Evolutionary conservation across 1,139 yeast species (phyloP).

Genomic region (Nakaseomyces nivariensis): DNA sequence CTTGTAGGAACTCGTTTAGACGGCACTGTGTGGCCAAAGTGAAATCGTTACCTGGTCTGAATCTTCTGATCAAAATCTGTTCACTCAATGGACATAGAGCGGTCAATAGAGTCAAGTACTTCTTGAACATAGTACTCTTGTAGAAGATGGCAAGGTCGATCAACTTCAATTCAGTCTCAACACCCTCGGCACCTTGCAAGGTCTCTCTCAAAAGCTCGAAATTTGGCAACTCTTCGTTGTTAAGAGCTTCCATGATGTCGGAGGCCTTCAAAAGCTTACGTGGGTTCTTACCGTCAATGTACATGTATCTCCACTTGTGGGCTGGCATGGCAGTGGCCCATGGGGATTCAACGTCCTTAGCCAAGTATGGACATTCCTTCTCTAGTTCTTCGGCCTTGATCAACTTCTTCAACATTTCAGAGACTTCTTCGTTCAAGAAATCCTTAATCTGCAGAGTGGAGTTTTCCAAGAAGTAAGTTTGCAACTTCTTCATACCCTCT

Average conservation of each 20-base stretch:
- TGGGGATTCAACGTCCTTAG: slow-evolving; percentile 51
- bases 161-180: slow-evolving; percentile 31
- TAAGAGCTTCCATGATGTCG: slow-evolving; percentile 29
- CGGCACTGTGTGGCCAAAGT: slow-evolving; percentile 78
- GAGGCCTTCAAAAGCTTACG: slow-evolving; percentile 23
- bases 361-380: slow-evolving; percentile 50
- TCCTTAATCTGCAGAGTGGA: slow-evolving; percentile 60
- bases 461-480: slow-evolving; percentile 48
- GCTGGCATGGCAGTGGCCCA: slow-evolving; percentile 95
- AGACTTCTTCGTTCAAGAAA: slow-evolving; percentile 50
- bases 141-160: slow-evolving; percentile 50
- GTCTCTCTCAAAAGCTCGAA: slow-evolving; percentile 33
- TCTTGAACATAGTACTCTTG: slow-evolving; percentile 51
- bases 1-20: slow-evolving; percentile 31
- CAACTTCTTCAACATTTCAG: slow-evolving; percentile 37
- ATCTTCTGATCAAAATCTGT: slow-evolving; percentile 66
- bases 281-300: slow-evolving; percentile 56
- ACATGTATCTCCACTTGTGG: slow-evolving; percentile 81
- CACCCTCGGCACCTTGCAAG: slow-evolving; percentile 7
- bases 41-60: slow-evolving; percentile 92
- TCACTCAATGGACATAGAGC: slow-evolving; percentile 56
- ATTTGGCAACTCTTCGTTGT: slow-evolving; percentile 44
- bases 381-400: slow-evolving; percentile 46
- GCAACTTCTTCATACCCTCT: slow-evolving; percentile 37
- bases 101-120: slow-evolving; percentile 61